Evolutionary conservation across 169 alveolate species (phyloP).

Genomic region (Cryptosporidium bovis): DNA sequence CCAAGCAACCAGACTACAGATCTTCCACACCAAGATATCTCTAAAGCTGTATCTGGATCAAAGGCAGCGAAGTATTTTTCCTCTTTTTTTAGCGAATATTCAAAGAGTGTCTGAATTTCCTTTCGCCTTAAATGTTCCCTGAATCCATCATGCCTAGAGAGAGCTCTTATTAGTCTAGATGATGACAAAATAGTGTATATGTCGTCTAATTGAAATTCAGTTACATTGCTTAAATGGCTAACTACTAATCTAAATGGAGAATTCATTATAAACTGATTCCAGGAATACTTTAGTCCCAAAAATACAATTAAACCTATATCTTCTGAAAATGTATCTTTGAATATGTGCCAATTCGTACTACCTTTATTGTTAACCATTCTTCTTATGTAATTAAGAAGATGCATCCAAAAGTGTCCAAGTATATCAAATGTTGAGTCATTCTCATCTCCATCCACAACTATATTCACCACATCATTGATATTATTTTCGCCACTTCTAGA

Average conservation of each 20-base stretch:
- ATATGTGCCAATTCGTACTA: conserved; percentile 46
- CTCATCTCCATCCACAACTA: not conserved
- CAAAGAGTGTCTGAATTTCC: conserved; percentile 29
- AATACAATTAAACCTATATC: conserved; percentile 50
- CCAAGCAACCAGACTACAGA: conserved; percentile 28
- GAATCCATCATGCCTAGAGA: conserved; percentile 51
- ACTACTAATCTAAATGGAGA: conserved; percentile 47
- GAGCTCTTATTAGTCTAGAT: conserved; percentile 51
- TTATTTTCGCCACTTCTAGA: no score
- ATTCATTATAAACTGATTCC: conserved; percentile 54
- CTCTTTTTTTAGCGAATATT: conserved; percentile 65
- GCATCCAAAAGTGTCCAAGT: conserved; percentile 58
- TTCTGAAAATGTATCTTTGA: conserved; percentile 49
- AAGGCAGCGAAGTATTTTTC: conserved; percentile 65
- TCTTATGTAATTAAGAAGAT: conserved; percentile 45
- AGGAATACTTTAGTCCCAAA: conserved; percentile 61
- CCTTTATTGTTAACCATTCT: conserved; percentile 36
- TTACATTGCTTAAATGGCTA: conserved; percentile 34
- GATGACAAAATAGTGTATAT: conserved; percentile 30
- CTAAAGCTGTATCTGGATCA: conserved; percentile 71
- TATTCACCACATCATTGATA: no score
- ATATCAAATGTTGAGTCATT: conserved; percentile 25
- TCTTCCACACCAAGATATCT: conserved; percentile 68
- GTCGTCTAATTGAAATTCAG: conserved; percentile 55
- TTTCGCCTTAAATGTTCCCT: conserved; percentile 46